phyloP scores from a whole-genome alignment of 2,329 filamentous ascomycete genomes.

The Epichloe baconii region DNA sequence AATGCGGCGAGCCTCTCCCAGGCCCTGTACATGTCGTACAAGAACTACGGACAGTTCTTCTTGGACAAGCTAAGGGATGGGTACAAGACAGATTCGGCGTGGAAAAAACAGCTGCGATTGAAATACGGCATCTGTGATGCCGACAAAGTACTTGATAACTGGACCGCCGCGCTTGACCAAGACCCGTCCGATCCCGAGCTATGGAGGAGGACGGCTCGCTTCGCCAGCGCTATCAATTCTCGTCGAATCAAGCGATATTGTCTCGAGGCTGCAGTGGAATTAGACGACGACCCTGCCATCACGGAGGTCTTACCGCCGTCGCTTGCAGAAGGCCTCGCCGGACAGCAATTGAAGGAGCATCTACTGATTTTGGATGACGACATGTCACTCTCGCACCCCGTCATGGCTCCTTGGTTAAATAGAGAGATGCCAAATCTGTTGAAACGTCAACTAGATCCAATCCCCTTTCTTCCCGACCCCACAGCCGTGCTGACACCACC shows the following conservation, averaged over 20 bases:
- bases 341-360: conserved; percentile 45
- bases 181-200: conserved; percentile 56
- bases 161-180: conserved; percentile 45
- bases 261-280: conserved; percentile 51
- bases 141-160: conserved; percentile 39
- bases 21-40: conserved; percentile 84
- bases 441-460: conserved; percentile 43
- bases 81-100: conserved; percentile 37
- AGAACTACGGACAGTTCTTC: conserved; percentile 86
- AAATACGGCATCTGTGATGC: conserved; percentile 21
- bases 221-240: conserved; percentile 45
- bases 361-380: conserved; percentile 41
- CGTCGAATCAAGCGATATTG: conserved; percentile 46
- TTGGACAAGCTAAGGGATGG: conserved; percentile 46
- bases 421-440: conserved; percentile 37
- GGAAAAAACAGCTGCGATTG: conserved; percentile 17
- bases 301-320: conserved; percentile 50
- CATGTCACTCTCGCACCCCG: conserved; percentile 45
- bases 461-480: conserved; percentile 47
- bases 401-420: conserved; percentile 43
- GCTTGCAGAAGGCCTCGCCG: conserved; percentile 49
- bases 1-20: conserved; percentile 73
- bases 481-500: conserved; percentile 26
- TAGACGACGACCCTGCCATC: conserved; percentile 52
- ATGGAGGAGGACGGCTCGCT: conserved; percentile 46